A percentile compares a stretch with the other conserved stretches of the same genome.
These are phyloP conservation scores for Cucurbita pepo DNA, from an alignment of 306 rosid species.

Conservation along the genomic window DNA sequence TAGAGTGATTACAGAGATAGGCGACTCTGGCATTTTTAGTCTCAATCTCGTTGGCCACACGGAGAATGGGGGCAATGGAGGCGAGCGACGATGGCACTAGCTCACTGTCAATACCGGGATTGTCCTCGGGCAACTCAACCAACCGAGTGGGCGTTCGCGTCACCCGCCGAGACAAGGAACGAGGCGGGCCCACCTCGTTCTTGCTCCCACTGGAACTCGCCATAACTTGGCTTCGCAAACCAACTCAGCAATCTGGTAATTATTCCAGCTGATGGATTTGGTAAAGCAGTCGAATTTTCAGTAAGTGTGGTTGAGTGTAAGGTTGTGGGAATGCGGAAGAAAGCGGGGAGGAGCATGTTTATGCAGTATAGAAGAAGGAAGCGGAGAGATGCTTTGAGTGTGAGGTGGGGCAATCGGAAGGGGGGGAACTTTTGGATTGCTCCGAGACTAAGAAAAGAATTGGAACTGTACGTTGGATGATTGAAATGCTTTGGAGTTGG, in stretches of 20 bases:
- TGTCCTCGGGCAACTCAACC: constrained; percentile 42
- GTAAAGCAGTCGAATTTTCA: not conserved
- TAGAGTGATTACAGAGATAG: constrained; percentile 57
- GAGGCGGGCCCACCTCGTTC: constrained; percentile 21
- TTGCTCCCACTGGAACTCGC: constrained; percentile 81
- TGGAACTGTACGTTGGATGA: not conserved
- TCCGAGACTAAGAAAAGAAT: constrained; percentile 47
- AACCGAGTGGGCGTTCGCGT: constrained; percentile 29
- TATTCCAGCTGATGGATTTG: constrained; percentile 1
- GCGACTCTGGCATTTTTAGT: constrained; percentile 63
- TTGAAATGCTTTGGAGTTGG: constrained; percentile 4
- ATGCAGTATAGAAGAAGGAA: constrained; percentile 12
- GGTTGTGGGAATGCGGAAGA: constrained; percentile 17
- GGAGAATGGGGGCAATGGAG: constrained; percentile 56
- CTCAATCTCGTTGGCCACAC: constrained; percentile 80
- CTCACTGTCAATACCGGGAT: constrained; percentile 32
- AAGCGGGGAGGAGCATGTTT: constrained; percentile 25
- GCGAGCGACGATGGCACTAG: constrained; percentile 64
- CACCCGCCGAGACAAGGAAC: constrained; percentile 32
- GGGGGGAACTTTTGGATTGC: constrained; percentile 22
- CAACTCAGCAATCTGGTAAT: not conserved
- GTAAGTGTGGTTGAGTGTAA: not conserved
- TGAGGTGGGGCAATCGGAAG: constrained; percentile 25
- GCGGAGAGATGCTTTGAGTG: constrained; percentile 56
- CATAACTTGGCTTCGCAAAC: constrained; percentile 17